Evolutionary conservation across 2,329 filamentous ascomycete genomes (phyloP).

Genomic region (Aureobasidium uvarum): DNA sequence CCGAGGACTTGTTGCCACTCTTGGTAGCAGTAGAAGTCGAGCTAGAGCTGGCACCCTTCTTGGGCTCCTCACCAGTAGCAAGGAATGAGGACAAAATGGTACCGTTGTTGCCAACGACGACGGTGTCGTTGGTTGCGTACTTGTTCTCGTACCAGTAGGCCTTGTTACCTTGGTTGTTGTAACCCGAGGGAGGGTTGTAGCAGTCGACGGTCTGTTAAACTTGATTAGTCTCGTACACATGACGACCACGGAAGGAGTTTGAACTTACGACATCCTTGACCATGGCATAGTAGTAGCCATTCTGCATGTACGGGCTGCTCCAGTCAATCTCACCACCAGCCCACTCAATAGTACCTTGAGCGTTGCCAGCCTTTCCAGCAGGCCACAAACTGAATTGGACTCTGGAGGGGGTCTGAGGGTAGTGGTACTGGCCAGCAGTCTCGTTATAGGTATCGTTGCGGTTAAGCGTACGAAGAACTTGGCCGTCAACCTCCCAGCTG

Average conservation of each 20-base stretch:
- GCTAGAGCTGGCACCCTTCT: conserved; percentile 42
- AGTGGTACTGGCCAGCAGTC: conserved; percentile 77
- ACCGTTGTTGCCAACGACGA: conserved; percentile 69
- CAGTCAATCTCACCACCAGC: conserved; percentile 89
- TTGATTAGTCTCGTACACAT: background rate
- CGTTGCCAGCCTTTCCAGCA: conserved; percentile 75
- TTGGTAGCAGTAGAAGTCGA: conserved; percentile 36
- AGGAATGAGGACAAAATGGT: conserved; percentile 76
- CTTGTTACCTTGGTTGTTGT: conserved; percentile 52
- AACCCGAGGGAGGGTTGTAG: conserved; percentile 76
- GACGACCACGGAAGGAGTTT: conserved; percentile 30
- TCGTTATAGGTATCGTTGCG: conserved; percentile 81
- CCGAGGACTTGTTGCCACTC: conserved; percentile 29
- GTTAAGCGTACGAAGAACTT: conserved; percentile 69
- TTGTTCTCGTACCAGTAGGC: conserved; percentile 73
- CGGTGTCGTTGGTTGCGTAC: conserved; percentile 69
- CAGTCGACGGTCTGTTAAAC: conserved; percentile 62
- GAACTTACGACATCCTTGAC: conserved; percentile 62
- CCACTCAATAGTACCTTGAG: conserved; percentile 83
- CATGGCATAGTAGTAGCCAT: conserved; percentile 85
- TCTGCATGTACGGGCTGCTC: conserved; percentile 72
- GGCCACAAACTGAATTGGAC: conserved; percentile 97
- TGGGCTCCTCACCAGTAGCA: conserved; percentile 74
- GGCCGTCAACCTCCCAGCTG: conserved; percentile 83
- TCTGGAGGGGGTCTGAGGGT: conserved; percentile 85